A percentile compares a stretch with the other conserved stretches of the same genome.
These are phyloP conservation scores for Cytauxzoon felis DNA, from an alignment of 169 alveolate species.

Conservation along the genomic window DNA sequence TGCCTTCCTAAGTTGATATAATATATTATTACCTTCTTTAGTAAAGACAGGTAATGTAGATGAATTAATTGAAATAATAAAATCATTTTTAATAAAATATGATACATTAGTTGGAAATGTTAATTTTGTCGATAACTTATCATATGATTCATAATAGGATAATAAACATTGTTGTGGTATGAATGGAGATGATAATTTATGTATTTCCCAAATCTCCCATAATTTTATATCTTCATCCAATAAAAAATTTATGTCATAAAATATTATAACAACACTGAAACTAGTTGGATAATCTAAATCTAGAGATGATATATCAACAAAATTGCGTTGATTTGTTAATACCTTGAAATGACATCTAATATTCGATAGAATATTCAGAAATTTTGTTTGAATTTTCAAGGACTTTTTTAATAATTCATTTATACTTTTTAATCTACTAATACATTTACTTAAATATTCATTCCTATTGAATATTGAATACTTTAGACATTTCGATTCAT, in stretches of 20 bases:
- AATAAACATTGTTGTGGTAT: conserved; percentile 48
- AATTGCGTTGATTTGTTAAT: conserved; percentile 38
- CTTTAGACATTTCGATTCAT: conserved; percentile 29
- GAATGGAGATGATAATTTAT: conserved; percentile 22
- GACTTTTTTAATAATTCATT: conserved; percentile 1
- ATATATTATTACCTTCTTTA: conserved; percentile 4
- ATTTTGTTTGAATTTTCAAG: conserved; percentile 32
- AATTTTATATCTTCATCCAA: background rate
- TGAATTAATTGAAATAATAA: conserved; percentile 29
- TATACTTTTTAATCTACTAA: conserved; percentile 18
- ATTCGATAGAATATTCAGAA: conserved; percentile 25
- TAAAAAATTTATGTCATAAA: conserved; percentile 29
- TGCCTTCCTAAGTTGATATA: conserved; percentile 31
- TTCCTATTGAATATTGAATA: conserved; percentile 52
- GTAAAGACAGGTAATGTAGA: conserved; percentile 36
- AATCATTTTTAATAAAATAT: conserved; percentile 33
- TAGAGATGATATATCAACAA: conserved; percentile 51
- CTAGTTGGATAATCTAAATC: conserved; percentile 62
- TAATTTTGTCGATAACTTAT: conserved; percentile 18
- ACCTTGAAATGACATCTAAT: conserved; percentile 54
- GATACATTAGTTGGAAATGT: conserved; percentile 48
- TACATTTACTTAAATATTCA: conserved; percentile 19
- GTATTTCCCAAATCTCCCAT: conserved; percentile 61
- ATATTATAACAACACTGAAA: conserved; percentile 40
- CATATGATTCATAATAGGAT: conserved; percentile 37